Evolutionary conservation across 495 filamentous ascomycete species (phyloP).

Genomic region (Xylaria sp.): DNA sequence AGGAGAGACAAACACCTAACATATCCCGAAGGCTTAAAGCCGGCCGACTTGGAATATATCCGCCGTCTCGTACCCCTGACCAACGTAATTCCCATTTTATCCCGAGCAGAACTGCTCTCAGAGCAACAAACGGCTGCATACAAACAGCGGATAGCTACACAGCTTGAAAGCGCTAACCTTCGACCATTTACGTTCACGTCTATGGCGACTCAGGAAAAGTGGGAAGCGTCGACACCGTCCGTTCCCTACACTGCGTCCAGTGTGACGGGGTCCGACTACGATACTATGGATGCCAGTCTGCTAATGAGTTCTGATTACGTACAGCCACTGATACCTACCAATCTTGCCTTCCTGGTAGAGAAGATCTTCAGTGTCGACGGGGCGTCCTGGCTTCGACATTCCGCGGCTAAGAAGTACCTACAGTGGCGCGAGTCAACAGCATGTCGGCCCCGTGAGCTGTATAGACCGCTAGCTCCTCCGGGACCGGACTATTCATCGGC

Average conservation of each 20-base stretch:
- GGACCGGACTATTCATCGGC: conserved; percentile 18
- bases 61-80: conserved; percentile 76
- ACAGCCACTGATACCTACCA: conserved; percentile 80
- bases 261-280: conserved; percentile 73
- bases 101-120: conserved; percentile 75
- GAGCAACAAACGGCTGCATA: conserved; percentile 63
- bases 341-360: conserved; percentile 72
- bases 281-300: conserved; percentile 93
- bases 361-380: conserved; percentile 81
- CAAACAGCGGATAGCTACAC: conserved; percentile 66
- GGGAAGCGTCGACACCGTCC: conserved; percentile 33
- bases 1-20: conserved; percentile 31
- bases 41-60: conserved; percentile 79
- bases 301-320: conserved; percentile 95
- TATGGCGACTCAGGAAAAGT: conserved; percentile 19
- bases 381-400: conserved; percentile 84
- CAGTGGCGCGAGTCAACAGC: conserved; percentile 59
- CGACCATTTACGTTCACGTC: conserved; percentile 72
- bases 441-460: conserved; percentile 38
- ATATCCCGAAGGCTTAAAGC: conserved; percentile 64
- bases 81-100: conserved; percentile 85
- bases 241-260: conserved; percentile 84
- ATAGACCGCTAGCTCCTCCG: conserved; percentile 35
- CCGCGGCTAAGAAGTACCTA: conserved; percentile 86
- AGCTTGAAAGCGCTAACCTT: conserved; percentile 67